Percentiles rank a stretch among this genome's conserved stretches.
These are phyloP conservation scores for Ajuga chamaepitys DNA, from an alignment of 257 asterid genomes.

Conservation along the genomic window DNA sequence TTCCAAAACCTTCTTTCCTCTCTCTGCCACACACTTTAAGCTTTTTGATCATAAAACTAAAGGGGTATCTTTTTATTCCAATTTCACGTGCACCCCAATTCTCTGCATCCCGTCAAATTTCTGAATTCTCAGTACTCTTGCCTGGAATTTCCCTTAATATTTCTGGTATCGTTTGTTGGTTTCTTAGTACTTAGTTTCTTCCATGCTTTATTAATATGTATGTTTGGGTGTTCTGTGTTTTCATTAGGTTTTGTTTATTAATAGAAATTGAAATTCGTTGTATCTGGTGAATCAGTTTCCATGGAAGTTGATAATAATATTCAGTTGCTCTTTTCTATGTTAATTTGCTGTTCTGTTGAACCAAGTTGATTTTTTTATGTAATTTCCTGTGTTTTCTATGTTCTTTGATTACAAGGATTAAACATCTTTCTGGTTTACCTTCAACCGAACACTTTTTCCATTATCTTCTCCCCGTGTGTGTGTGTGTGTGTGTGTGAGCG, in stretches of 20 bases:
- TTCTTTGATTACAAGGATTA: not conserved
- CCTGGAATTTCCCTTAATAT: slow-evolving; percentile 2
- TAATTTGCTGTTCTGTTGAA: not conserved
- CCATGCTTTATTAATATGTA: not conserved
- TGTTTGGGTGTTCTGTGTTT: not conserved
- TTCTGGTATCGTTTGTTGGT: slow-evolving; percentile 8
- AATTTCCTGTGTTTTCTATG: not conserved
- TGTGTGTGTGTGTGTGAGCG: not conserved
- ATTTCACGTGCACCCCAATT: slow-evolving; percentile 21
- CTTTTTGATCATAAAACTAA: slow-evolving; percentile 25
- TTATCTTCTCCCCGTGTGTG: not conserved
- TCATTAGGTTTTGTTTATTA: not conserved
- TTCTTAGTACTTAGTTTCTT: not conserved
- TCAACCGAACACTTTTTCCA: not conserved
- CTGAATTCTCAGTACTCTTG: not conserved
- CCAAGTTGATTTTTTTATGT: not conserved
- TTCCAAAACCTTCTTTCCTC: slow-evolving; percentile 17
- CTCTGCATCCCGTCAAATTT: slow-evolving; percentile 15
- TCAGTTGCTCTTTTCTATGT: not conserved
- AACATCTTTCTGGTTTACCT: not conserved
- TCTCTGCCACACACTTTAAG: slow-evolving; percentile 13
- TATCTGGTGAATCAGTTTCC: not conserved
- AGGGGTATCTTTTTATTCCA: slow-evolving; percentile 17
- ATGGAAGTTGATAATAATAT: not conserved
- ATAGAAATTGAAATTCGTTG: not conserved